phyloP scores from a whole-genome alignment of 768 basidiomycete species.

The Boletus speciosus region DNA sequence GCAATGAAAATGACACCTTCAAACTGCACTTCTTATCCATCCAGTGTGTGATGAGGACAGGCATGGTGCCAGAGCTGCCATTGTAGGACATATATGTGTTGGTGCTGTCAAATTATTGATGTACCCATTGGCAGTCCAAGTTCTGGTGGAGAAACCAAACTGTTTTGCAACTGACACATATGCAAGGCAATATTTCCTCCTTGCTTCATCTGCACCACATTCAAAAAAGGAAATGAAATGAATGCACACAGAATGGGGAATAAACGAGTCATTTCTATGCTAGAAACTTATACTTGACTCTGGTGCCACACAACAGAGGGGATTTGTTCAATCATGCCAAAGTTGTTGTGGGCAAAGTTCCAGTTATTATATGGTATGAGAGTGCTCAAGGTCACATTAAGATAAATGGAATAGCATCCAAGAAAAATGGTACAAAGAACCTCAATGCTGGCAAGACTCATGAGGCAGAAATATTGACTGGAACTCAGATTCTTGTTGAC shows the following conservation, averaged over 20 bases:
- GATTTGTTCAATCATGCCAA: conserved; percentile 36
- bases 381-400: conserved; percentile 26
- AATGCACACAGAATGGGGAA: conserved; percentile 45
- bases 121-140: conserved; percentile 27
- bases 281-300: conserved; percentile 7
- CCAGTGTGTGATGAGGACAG: conserved; percentile 44
- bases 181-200: conserved; percentile 48
- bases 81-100: conserved; percentile 23
- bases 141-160: conserved; percentile 31
- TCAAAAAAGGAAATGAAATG: conserved; percentile 69
- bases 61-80: conserved; percentile 28
- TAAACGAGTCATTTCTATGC: conserved; percentile 47
- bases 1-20: conserved; percentile 41
- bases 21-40: conserved; percentile 47
- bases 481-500: conserved; percentile 42
- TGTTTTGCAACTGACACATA: conserved; percentile 36
- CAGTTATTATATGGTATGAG: conserved; percentile 44
- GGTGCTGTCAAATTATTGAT: conserved; percentile 18
- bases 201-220: conserved; percentile 58
- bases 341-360: conserved; percentile 43
- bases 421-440: conserved; percentile 37
- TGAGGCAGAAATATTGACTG: conserved; percentile 59
- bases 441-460: conserved; percentile 49
- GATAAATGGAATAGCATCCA: conserved; percentile 37
- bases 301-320: conserved; percentile 41